phyloP scores from a whole-genome alignment of 1,284 basidiomycete genomes.

The Ceratobasidium sp. region DNA sequence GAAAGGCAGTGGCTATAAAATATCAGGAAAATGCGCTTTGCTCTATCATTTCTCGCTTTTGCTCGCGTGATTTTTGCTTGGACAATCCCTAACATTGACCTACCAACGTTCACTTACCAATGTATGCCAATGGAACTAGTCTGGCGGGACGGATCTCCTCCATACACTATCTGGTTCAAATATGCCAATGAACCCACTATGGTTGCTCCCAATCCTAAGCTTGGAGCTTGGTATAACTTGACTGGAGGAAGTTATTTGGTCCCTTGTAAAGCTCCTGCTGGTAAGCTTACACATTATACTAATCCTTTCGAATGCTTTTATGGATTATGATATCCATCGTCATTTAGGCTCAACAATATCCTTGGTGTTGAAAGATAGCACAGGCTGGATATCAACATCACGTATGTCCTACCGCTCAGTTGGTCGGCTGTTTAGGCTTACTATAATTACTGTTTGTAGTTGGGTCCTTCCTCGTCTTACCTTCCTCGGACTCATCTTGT shows the following conservation, averaged over 20 bases:
- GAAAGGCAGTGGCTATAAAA: too few species aligned
- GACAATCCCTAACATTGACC: slow-evolving; percentile 26
- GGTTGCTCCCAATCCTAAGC: background rate
- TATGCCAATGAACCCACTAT: background rate
- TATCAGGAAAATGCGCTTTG: background rate
- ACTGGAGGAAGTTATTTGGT: slow-evolving; percentile 17
- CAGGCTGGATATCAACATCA: slow-evolving; percentile 32
- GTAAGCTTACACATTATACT: background rate
- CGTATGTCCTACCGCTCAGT: background rate
- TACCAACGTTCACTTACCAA: slow-evolving; percentile 37
- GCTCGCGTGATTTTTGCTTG: background rate
- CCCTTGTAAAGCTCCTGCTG: slow-evolving; percentile 16
- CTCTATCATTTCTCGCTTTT: background rate
- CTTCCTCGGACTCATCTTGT: slow-evolving; percentile 24
- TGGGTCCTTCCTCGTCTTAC: slow-evolving; percentile 9
- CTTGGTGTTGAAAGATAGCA: slow-evolving; percentile 17
- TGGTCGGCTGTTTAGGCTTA: background rate
- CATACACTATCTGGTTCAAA: slow-evolving; percentile 28
- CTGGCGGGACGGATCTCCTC: slow-evolving; percentile 16
- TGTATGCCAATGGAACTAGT: slow-evolving; percentile 23
- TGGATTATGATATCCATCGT: too few species aligned
- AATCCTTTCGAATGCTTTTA: too few species aligned
- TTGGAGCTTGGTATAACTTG: slow-evolving; percentile 27
- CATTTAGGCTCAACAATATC: slow-evolving; percentile 11
- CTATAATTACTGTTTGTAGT: background rate